These are phyloP conservation scores for Coffea canephora DNA, from an alignment of 257 asterid genomes.

Conservation along the genomic window DNA sequence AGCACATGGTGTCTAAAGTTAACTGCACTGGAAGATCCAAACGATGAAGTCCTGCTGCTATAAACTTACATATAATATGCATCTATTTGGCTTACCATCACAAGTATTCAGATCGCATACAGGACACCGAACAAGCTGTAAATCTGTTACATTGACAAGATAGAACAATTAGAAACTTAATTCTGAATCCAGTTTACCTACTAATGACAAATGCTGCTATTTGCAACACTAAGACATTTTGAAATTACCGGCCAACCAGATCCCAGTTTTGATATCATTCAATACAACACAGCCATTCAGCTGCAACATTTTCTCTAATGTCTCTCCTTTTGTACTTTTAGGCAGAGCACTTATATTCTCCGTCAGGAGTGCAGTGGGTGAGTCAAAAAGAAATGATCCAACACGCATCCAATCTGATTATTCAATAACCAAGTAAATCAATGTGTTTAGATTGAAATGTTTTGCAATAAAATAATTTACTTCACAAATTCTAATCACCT, in stretches of 20 bases:
- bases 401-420: conserved; percentile 87
- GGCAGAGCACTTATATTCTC: conserved; percentile 48
- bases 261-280: conserved; percentile 67
- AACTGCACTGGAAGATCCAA: not conserved
- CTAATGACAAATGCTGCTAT: conserved; percentile 1
- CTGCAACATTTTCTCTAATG: conserved; percentile 42
- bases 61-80: conserved; percentile 1
- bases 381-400: conserved; percentile 78
- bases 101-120: conserved; percentile 89
- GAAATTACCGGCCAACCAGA: conserved; percentile 96
- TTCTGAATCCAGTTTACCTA: not conserved
- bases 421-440: not conserved
- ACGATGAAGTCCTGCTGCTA: not conserved
- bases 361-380: conserved; percentile 63
- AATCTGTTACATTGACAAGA: conserved; percentile 45
- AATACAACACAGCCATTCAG: conserved; percentile 53
- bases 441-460: no score
- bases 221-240: conserved; percentile 6
- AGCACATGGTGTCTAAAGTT: not conserved
- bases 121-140: conserved; percentile 97
- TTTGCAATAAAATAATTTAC: no score
- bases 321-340: conserved; percentile 39
- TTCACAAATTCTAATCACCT: no score
- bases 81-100: conserved; percentile 62
- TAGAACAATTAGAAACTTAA: not conserved